Conservation (phyloP, 192 early-diverging fungal species). For the Backusella liffmaniae region DNA sequence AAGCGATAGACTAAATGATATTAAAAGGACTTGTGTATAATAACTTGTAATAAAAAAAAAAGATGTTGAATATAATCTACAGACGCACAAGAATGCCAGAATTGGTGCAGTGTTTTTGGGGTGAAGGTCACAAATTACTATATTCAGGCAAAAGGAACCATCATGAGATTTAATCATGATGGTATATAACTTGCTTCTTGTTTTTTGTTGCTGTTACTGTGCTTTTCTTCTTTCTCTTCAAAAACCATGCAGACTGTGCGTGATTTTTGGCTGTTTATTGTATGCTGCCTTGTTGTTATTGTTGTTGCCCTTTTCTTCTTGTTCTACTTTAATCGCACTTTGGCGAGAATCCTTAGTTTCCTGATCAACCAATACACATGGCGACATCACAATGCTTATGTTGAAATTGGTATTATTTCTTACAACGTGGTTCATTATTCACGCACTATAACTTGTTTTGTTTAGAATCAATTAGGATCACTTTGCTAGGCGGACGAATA, state of each 20-base stretch:
- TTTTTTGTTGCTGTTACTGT: not conserved
- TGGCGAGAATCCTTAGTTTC: conserved; percentile 57
- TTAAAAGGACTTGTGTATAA: conserved; percentile 6
- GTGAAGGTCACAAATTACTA: conserved; percentile 4
- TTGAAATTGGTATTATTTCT: conserved; percentile 61
- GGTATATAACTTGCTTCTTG: not conserved
- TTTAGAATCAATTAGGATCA: conserved; percentile 66
- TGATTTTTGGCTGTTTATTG: conserved; percentile 61
- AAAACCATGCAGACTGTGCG: conserved; percentile 13
- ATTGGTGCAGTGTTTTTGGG: not conserved
- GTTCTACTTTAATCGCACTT: conserved; percentile 69
- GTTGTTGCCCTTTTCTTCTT: conserved; percentile 69
- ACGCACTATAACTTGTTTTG: not conserved
- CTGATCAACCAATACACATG: conserved; percentile 67
- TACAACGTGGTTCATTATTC: not conserved
- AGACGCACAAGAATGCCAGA: not conserved
- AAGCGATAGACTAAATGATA: conserved; percentile 22
- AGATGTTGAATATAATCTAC: not conserved
- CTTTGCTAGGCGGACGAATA: conserved; percentile 70
- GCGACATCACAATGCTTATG: conserved; percentile 61
- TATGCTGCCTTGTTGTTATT: conserved; percentile 67
- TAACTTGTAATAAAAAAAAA: not conserved
- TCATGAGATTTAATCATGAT: not conserved
- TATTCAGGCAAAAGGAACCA: not conserved
- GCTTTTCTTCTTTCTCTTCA: not conserved